phyloP scores from a whole-genome alignment of 176 grass and related monocot genomes.

The Rhipidocladum racemiflorum region DNA sequence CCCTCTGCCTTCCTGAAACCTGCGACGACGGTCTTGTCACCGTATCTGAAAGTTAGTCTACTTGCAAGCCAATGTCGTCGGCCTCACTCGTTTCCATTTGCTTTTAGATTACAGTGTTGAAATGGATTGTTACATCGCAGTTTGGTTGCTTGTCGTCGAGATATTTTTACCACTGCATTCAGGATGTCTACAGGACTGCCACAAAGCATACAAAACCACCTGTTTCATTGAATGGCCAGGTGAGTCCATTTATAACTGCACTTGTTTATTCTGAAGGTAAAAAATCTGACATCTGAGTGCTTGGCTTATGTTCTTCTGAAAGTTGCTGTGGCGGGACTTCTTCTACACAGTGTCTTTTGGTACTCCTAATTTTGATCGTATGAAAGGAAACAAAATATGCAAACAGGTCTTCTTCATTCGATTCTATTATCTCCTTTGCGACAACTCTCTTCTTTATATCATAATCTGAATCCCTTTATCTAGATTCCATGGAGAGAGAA shows the following conservation, averaged over 20 bases:
- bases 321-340: constrained; percentile 82
- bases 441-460: not conserved
- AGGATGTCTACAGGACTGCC: constrained; percentile 56
- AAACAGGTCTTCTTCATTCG: constrained; percentile 50
- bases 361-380: constrained; percentile 77
- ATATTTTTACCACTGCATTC: constrained; percentile 84
- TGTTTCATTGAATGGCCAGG: constrained; percentile 58
- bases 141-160: constrained; percentile 88
- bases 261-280: constrained; percentile 8
- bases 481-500: constrained; percentile 84
- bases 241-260: constrained; percentile 4
- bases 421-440: not conserved
- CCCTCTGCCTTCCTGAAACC: constrained; percentile 87
- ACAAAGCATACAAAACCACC: constrained; percentile 80
- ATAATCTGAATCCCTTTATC: not conserved
- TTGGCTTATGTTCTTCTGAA: constrained; percentile 19
- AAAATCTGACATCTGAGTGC: not conserved
- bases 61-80: not conserved
- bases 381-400: constrained; percentile 86
- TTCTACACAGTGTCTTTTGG: constrained; percentile 86
- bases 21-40: constrained; percentile 76
- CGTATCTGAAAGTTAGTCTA: constrained; percentile 69
- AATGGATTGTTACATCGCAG: constrained; percentile 32
- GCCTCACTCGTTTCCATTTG: not conserved
- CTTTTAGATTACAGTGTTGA: not conserved